A percentile compares a stretch with the other conserved stretches of the same genome.
These are phyloP conservation scores for Lepidium africanum DNA, from an alignment of 345 rosid species.

Conservation along the genomic window DNA sequence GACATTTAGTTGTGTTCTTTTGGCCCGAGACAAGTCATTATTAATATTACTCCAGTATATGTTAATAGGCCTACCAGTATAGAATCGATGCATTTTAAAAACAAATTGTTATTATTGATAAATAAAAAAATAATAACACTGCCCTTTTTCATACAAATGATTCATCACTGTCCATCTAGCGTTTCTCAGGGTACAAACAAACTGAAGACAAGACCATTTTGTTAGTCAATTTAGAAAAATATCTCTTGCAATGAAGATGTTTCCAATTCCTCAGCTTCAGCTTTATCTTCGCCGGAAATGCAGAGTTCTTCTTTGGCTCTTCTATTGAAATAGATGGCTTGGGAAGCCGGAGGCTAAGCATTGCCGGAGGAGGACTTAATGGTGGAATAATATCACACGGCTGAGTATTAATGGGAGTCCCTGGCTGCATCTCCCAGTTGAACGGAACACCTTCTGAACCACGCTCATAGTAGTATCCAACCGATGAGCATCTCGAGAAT, in stretches of 20 bases:
- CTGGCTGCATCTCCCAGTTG: constrained; percentile 61
- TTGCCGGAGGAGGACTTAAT: constrained; percentile 60
- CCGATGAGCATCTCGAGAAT: constrained; percentile 30
- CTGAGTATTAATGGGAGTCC: constrained; percentile 35
- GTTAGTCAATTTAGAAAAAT: constrained; percentile 14
- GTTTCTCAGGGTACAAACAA: constrained; percentile 18
- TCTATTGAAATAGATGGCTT: constrained; percentile 37
- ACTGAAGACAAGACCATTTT: constrained; percentile 10
- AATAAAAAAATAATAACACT: not conserved
- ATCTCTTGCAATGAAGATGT: constrained; percentile 21
- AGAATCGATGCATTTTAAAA: not conserved
- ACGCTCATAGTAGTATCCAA: constrained; percentile 21
- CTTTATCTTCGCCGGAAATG: constrained; percentile 20
- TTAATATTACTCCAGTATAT: not conserved
- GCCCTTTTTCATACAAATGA: not conserved
- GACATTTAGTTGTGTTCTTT: too few species aligned
- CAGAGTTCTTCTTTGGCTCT: constrained; percentile 7
- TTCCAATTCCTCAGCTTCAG: constrained; percentile 17
- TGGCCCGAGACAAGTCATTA: not conserved
- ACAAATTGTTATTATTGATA: not conserved
- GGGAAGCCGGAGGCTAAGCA: constrained; percentile 40
- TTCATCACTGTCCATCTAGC: not conserved
- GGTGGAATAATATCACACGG: constrained; percentile 30
- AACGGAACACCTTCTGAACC: constrained; percentile 36
- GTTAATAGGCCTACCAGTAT: not conserved